Evolutionary conservation across 495 filamentous ascomycete species (phyloP).

Genomic region (Podospora fimiseda): DNA sequence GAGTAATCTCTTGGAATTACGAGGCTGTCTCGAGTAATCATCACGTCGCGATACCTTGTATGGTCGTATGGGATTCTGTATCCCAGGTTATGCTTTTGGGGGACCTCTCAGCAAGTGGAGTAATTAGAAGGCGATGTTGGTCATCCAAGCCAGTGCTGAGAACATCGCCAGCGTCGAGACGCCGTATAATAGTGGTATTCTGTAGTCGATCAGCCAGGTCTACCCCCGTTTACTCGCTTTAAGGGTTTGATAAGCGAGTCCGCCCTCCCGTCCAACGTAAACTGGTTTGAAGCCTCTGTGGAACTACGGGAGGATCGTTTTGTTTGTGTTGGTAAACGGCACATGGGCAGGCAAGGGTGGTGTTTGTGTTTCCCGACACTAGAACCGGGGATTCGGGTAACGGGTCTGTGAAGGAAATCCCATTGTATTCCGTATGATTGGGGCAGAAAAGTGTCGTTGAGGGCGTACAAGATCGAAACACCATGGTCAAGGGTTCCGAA

Average conservation of each 20-base stretch:
- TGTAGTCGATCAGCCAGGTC: not conserved
- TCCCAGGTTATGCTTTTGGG: too few relatives aligned
- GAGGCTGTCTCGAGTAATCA: not conserved
- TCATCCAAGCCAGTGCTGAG: not conserved
- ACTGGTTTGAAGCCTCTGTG: too few relatives aligned
- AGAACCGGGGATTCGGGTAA: too few relatives aligned
- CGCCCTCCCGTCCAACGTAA: not conserved
- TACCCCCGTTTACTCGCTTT: not conserved
- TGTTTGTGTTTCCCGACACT: too few relatives aligned
- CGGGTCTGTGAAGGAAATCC: too few relatives aligned
- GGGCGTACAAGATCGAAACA: not conserved
- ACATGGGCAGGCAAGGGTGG: not conserved
- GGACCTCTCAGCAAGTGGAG: not conserved
- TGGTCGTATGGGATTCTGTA: too few relatives aligned
- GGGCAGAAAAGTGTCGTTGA: too few relatives aligned
- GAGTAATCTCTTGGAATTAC: constrained; percentile 2
- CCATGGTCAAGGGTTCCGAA: not conserved
- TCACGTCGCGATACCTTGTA: not conserved
- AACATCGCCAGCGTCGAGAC: not conserved
- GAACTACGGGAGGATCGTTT: not conserved
- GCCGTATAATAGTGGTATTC: not conserved
- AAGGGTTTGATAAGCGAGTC: not conserved
- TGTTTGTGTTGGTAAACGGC: not conserved
- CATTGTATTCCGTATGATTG: too few relatives aligned
- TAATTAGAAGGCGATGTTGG: not conserved